Percentiles rank a stretch among this genome's conserved stretches.
These are phyloP conservation scores for Candida endomychidarum DNA, from an alignment of 805 yeast genomes.

Conservation along the genomic window DNA sequence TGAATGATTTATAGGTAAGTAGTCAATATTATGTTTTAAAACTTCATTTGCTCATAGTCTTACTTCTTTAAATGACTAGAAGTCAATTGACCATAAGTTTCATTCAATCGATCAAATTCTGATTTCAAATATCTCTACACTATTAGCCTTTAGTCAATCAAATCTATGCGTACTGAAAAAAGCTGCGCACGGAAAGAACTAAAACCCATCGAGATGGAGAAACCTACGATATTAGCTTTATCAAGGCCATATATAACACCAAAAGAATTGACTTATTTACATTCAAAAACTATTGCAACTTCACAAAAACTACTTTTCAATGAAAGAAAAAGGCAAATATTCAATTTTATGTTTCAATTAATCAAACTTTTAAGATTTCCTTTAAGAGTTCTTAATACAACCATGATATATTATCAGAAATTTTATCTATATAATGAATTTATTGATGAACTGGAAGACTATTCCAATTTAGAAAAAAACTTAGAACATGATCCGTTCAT, in stretches of 20 bases:
- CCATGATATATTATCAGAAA: conserved; percentile 73
- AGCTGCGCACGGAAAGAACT: neutral
- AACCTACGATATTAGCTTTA: conserved; percentile 35
- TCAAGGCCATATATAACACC: conserved; percentile 63
- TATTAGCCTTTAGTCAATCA: no score
- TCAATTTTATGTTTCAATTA: conserved; percentile 54
- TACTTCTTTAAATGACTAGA: no score
- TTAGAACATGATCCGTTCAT: conserved; percentile 50
- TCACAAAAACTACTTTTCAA: conserved; percentile 43
- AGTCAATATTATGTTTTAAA: conserved; percentile 6
- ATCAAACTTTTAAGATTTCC: conserved; percentile 63
- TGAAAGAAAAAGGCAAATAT: conserved; percentile 53
- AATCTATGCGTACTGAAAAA: neutral
- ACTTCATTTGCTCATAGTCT: no score
- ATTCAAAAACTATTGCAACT: conserved; percentile 52
- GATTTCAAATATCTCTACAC: no score
- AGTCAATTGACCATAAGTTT: no score
- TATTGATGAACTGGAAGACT: conserved; percentile 29
- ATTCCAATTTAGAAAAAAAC: conserved; percentile 31
- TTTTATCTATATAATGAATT: conserved; percentile 65
- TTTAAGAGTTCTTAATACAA: conserved; percentile 61
- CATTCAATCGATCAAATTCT: no score
- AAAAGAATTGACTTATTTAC: conserved; percentile 52
- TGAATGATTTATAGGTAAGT: conserved; percentile 7
- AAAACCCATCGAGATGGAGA: conserved; percentile 9